phyloP scores from a whole-genome alignment of 2,329 filamentous ascomycete species.

The Orbilia brochopaga region DNA sequence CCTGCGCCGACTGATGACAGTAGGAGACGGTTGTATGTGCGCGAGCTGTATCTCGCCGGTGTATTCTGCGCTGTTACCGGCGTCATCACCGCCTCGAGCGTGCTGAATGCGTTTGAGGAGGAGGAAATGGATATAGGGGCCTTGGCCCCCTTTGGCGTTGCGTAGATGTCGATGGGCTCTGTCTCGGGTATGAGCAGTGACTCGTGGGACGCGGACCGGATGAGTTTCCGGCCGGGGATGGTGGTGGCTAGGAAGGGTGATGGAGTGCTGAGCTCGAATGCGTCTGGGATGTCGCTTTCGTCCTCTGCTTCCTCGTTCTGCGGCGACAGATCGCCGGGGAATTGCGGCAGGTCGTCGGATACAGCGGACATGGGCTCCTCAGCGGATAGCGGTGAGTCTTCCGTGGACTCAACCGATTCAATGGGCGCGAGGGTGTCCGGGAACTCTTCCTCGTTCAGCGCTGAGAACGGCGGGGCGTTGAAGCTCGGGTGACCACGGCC shows the following conservation, averaged over 20 bases:
- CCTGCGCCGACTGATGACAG: slow-evolving; percentile 31
- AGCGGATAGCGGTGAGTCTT: slow-evolving; percentile 18
- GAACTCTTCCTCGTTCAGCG: slow-evolving; percentile 41
- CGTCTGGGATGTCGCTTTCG: slow-evolving; percentile 34
- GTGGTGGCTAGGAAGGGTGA: slow-evolving; percentile 49
- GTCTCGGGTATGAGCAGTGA: slow-evolving; percentile 44
- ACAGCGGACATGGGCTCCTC: slow-evolving; percentile 21
- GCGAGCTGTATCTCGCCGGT: slow-evolving; percentile 44
- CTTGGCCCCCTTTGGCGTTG: slow-evolving; percentile 36
- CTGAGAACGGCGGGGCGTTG: slow-evolving; percentile 30
- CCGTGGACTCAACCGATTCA: slow-evolving; percentile 13
- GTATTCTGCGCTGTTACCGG: slow-evolving; percentile 46
- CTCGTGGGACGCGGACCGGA: slow-evolving; percentile 45
- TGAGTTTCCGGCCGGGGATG: slow-evolving; percentile 44
- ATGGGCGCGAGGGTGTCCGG: slow-evolving; percentile 22
- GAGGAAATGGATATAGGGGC: slow-evolving; percentile 42
- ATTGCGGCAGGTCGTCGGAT: slow-evolving; percentile 36
- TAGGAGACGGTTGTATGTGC: slow-evolving; percentile 42
- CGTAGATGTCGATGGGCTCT: slow-evolving; percentile 38
- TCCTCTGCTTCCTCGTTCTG: slow-evolving; percentile 41
- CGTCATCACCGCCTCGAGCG: slow-evolving; percentile 42
- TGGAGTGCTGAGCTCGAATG: slow-evolving; percentile 42
- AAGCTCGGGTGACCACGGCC: slow-evolving; percentile 34
- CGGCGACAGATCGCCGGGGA: slow-evolving; percentile 20
- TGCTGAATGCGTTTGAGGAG: slow-evolving; percentile 27